Conservation (phyloP, 2,329 filamentous ascomycete genomes). For the Diaporthe helianthi region DNA sequence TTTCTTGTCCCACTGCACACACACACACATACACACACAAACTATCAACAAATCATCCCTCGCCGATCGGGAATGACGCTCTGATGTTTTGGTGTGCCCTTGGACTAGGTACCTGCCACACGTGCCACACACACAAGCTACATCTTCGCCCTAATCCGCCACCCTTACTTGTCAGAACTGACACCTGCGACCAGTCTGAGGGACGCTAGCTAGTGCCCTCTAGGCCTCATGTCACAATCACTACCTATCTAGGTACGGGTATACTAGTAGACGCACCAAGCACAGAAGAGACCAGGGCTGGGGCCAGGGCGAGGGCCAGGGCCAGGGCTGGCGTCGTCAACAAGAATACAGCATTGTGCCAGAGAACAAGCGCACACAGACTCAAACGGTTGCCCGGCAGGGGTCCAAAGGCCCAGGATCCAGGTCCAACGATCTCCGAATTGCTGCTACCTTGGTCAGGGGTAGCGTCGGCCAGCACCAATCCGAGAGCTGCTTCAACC, state of each 20-base stretch:
- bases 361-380: slow-evolving; percentile 20
- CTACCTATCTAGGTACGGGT: background rate
- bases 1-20: too few species aligned
- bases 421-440: slow-evolving; percentile 25
- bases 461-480: slow-evolving; percentile 26
- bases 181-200: slow-evolving; percentile 24
- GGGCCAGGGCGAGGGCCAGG: background rate
- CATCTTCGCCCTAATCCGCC: background rate
- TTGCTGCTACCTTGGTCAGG: slow-evolving; percentile 28
- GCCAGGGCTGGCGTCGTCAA: background rate
- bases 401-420: slow-evolving; percentile 12
- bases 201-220: slow-evolving; percentile 22
- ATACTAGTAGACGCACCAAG: background rate
- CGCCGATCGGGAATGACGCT: background rate
- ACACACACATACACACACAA: too few species aligned
- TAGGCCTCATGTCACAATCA: slow-evolving; percentile 13
- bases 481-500: slow-evolving; percentile 24
- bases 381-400: slow-evolving; percentile 29
- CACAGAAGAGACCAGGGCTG: background rate
- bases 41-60: too few species aligned
- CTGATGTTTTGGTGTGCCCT: slow-evolving; percentile 12
- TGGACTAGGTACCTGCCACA: slow-evolving; percentile 1
- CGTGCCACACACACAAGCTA: background rate
- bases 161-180: slow-evolving; percentile 14
- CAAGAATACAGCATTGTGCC: background rate